Conservation (phyloP, 345 rosid species). For the Microthlaspi erraticum region DNA sequence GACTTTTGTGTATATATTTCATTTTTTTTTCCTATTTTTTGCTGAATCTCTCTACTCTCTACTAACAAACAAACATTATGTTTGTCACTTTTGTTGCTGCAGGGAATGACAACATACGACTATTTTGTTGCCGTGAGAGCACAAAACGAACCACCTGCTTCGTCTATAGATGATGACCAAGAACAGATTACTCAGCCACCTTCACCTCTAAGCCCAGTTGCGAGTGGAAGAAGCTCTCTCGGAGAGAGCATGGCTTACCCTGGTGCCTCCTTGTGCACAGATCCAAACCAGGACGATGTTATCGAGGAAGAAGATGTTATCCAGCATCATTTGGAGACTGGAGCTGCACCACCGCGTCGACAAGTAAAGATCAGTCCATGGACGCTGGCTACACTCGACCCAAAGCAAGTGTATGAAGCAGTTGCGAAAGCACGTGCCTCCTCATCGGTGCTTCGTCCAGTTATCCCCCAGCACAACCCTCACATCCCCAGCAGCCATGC, state of each 20-base stretch:
- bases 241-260: conserved; percentile 82
- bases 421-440: conserved; percentile 93
- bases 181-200: conserved; percentile 73
- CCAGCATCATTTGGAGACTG: conserved; percentile 90
- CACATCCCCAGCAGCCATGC: conserved; percentile 62
- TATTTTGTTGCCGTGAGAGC: conserved; percentile 94
- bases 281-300: conserved; percentile 96
- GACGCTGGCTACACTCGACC: conserved; percentile 88
- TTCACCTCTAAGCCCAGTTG: conserved; percentile 83
- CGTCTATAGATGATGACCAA: conserved; percentile 69
- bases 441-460: conserved; percentile 82
- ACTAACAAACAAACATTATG: background rate
- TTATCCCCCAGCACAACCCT: conserved; percentile 59
- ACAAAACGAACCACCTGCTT: conserved; percentile 79
- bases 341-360: conserved; percentile 51
- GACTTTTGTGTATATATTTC: background rate
- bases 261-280: conserved; percentile 89
- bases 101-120: conserved; percentile 97
- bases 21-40: background rate
- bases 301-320: conserved; percentile 58
- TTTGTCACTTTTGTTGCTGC: conserved; percentile 32
- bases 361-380: conserved; percentile 90
- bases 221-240: conserved; percentile 88
- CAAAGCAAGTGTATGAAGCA: conserved; percentile 78
- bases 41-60: conserved; percentile 9